Conservation (phyloP, 345 rosid genomes). For the Eucalyptus pauciflora region DNA sequence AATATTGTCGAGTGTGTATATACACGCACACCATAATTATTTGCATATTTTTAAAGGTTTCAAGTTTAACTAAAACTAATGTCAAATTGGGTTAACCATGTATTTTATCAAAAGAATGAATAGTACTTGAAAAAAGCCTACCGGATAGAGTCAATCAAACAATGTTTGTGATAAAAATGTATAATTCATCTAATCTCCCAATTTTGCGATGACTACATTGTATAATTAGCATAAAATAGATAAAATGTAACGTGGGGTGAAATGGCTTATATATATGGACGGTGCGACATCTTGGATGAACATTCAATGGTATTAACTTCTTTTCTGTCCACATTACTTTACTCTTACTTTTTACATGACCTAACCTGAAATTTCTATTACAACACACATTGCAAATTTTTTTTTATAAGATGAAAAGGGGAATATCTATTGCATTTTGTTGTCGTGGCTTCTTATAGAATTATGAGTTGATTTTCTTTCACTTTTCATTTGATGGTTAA, state of each 20-base stretch:
- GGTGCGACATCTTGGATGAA: background rate
- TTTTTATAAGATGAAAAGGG: background rate
- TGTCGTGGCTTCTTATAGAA: background rate
- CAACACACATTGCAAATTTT: background rate
- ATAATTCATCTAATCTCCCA: background rate
- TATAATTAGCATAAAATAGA: background rate
- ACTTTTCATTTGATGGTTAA: background rate
- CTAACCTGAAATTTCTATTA: background rate
- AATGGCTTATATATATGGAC: background rate
- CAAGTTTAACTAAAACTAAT: background rate
- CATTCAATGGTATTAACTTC: background rate
- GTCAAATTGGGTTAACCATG: background rate
- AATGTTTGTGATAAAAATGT: background rate
- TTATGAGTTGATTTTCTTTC: background rate
- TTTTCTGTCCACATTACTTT: background rate
- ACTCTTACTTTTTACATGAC: background rate
- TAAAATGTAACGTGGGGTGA: background rate
- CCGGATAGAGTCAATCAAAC: background rate
- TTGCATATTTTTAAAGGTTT: background rate
- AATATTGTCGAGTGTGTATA: background rate
- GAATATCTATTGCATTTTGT: background rate
- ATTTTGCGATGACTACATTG: background rate
- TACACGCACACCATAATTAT: background rate
- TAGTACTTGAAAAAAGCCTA: background rate
- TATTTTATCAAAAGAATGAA: background rate